Evolutionary conservation across 129 eudicot genomes (phyloP).

Genomic region (Scalesia atractyloides): DNA sequence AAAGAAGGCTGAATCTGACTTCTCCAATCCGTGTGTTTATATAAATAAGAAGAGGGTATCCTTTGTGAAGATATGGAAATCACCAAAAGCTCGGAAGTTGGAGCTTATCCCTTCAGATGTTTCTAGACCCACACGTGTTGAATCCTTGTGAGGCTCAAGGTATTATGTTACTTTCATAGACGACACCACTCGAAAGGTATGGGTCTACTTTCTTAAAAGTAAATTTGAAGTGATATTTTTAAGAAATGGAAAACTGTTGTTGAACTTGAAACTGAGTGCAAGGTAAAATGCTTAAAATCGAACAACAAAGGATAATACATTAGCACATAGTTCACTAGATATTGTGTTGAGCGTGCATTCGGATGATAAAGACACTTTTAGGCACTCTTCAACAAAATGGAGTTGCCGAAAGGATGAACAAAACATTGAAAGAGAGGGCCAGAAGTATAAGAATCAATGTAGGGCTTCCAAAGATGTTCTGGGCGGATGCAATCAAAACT

Average conservation of each 20-base stretch:
- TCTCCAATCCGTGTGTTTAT: neutral
- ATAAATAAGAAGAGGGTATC: no score
- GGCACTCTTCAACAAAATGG: neutral
- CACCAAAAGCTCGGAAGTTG: no score
- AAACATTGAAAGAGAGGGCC: neutral
- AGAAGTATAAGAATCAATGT: neutral
- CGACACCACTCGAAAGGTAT: neutral
- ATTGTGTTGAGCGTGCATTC: neutral
- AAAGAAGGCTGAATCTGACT: neutral
- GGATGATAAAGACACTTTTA: no score
- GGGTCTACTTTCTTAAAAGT: neutral
- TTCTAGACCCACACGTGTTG: no score
- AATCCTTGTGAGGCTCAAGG: neutral
- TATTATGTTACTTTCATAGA: neutral
- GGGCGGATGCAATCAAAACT: neutral
- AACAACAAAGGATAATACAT: neutral
- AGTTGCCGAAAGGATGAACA: neutral
- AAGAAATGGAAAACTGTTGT: constrained; percentile 1
- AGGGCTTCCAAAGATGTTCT: neutral
- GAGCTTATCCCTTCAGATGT: no score
- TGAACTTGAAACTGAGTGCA: neutral
- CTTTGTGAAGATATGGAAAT: no score
- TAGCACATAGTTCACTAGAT: neutral
- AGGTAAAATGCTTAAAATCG: constrained; percentile 12
- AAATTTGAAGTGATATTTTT: neutral